Evolutionary conservation across 371 early-diverging fungal genomes (phyloP), one percentile per base, ranked within the genome.

Genomic region (Rhizopus stolonifer): DNA sequence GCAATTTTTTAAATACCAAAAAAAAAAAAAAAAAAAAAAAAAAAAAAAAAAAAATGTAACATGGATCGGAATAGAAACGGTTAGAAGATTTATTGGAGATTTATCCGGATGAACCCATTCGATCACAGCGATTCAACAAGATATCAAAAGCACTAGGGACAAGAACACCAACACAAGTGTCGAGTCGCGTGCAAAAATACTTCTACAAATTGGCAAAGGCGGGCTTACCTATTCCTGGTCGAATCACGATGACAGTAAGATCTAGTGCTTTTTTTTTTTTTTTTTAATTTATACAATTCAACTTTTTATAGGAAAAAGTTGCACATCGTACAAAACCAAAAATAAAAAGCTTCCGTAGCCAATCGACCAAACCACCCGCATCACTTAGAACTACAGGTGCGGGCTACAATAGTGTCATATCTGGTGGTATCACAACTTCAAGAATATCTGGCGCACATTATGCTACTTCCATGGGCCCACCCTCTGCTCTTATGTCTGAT

Each of bases 131-230:
- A 11, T 85, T 79, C 53, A 77, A 79, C 54, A 85, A 83, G 51
- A 85, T 83, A 26, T 74, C 83, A 2, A 73, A 72, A 22, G 83
- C 82, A 4, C 58, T 85, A 44, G 82, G 82, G 2, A 80, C 83
- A 1, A 69, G 85, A 45, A 80, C 83, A 10, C 78, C 82, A 18
- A 76, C 73, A 32, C 85, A 85, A 65, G 81, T 81, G 32, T 82
- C 81, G 8, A 83, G 85, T 56, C 75, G 85, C 33, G 80, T 85
- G 4, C 83, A 85, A 63, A 85, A 85, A 57, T 83, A 83, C 48
- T 85, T 85, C 54, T 82, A 80, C 65, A 85, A 84, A 51, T 54
- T 85, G 31, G 83, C 82, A 13, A 85, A 83, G 52, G 52, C 75
- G 34, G 85, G 85, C 11, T 54, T 85, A 44, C 82, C 82, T 49